phyloP scores from a whole-genome alignment of 371 early-diverging fungal species.

The Lichtheimia corymbifera region DNA sequence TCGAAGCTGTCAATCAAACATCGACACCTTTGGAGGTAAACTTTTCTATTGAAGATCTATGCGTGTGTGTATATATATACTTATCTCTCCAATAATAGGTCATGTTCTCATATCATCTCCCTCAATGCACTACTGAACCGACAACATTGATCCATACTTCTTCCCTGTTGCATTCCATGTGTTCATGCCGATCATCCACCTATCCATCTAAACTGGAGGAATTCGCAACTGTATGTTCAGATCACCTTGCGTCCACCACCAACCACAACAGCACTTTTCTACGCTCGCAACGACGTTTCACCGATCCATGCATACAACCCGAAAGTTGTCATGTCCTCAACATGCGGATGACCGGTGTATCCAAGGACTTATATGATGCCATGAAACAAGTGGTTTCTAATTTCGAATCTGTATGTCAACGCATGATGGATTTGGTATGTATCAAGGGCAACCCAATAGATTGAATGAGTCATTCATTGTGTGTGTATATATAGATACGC shows the following conservation, averaged over 20 bases:
- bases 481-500: constrained; percentile 21
- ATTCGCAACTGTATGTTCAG: constrained; percentile 35
- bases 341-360: constrained; percentile 33
- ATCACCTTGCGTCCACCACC: constrained; percentile 2
- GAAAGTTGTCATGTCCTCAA: constrained; percentile 18
- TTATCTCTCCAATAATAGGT: constrained; percentile 17
- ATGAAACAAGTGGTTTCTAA: constrained; percentile 36
- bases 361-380: constrained; percentile 29
- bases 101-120: constrained; percentile 35
- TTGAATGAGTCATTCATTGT: not conserved
- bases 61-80: not conserved
- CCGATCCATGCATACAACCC: constrained; percentile 21
- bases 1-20: constrained; percentile 34
- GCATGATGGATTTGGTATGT: constrained; percentile 42
- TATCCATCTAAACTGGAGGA: constrained; percentile 30
- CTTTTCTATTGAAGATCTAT: not conserved
- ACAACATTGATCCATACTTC: not conserved
- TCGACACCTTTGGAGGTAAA: constrained; percentile 41
- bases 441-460: not conserved
- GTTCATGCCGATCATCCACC: constrained; percentile 11
- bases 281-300: constrained; percentile 18
- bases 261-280: not conserved
- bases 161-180: constrained; percentile 15
- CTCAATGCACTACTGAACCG: constrained; percentile 2
- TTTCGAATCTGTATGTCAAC: constrained; percentile 37